phyloP scores from a whole-genome alignment of 495 filamentous ascomycete genomes.

The Cercophora scortea region DNA sequence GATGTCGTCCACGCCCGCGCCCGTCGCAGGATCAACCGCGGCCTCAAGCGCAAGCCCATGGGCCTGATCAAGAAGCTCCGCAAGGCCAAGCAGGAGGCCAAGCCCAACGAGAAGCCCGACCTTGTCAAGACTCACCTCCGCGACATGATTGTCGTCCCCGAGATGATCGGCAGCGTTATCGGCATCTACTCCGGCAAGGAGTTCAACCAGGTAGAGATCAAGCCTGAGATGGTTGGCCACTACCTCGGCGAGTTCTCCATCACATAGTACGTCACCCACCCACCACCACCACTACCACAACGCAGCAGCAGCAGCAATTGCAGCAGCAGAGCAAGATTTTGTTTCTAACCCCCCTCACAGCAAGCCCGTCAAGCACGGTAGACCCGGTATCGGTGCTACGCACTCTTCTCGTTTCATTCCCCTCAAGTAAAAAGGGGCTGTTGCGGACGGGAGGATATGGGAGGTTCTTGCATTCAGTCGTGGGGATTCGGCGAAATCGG shows the following conservation, averaged over 20 bases:
- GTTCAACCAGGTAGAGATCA: slow-evolving; percentile 99
- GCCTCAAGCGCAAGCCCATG: slow-evolving; percentile 99
- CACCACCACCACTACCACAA: neutral
- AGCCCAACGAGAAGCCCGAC: slow-evolving; percentile 98
- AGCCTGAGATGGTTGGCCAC: slow-evolving; percentile 99
- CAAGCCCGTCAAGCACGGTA: slow-evolving; percentile 99
- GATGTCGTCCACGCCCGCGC: slow-evolving; percentile 98
- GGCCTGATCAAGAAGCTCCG: slow-evolving; percentile 99
- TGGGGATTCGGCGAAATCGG: slow-evolving; percentile 31
- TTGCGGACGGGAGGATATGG: slow-evolving; percentile 22
- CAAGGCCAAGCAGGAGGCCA: slow-evolving; percentile 99
- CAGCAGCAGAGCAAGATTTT: slow-evolving; percentile 2
- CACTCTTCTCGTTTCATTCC: slow-evolving; percentile 99
- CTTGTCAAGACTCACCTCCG: slow-evolving; percentile 98
- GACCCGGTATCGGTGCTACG: slow-evolving; percentile 99
- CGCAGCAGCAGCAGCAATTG: neutral
- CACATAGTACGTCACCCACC: slow-evolving; percentile 72
- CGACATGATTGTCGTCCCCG: slow-evolving; percentile 98
- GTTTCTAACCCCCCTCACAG: slow-evolving; percentile 47
- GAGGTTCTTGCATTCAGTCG: slow-evolving; percentile 35
- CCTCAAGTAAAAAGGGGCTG: slow-evolving; percentile 87
- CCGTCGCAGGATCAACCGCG: slow-evolving; percentile 97
- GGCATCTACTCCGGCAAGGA: slow-evolving; percentile 99
- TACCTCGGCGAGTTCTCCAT: slow-evolving; percentile 99
- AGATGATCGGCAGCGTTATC: slow-evolving; percentile 98